Evolutionary conservation across 495 filamentous ascomycete genomes (phyloP).

Genomic region (Friedmanniomyces simplex): DNA sequence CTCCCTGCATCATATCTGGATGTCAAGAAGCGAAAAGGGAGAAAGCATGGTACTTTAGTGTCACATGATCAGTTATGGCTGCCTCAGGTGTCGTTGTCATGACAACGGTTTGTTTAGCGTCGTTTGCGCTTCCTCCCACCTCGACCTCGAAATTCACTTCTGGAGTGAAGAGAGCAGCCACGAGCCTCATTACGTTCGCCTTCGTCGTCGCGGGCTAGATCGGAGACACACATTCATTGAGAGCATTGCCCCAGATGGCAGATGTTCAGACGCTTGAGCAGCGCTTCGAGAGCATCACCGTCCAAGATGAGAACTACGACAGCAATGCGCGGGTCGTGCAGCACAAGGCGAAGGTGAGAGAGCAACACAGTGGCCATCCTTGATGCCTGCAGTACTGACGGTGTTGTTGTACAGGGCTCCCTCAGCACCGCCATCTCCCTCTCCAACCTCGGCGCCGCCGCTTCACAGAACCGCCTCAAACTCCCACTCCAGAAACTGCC

Average conservation of each 20-base stretch:
- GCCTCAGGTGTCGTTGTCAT: too few species aligned
- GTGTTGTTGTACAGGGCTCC: constrained; percentile 23
- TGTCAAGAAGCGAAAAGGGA: too few species aligned
- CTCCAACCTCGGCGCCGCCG: constrained; percentile 25
- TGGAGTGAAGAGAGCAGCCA: too few species aligned
- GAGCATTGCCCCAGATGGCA: constrained; percentile 15
- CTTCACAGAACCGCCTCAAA: constrained; percentile 30
- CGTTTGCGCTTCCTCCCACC: too few species aligned
- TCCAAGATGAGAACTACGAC: constrained; percentile 33
- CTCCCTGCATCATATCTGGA: too few species aligned
- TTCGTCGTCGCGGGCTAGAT: too few species aligned
- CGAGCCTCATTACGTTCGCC: neutral
- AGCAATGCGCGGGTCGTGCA: constrained; percentile 21
- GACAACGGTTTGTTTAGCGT: too few species aligned
- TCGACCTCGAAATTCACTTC: too few species aligned
- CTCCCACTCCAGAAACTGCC: constrained; percentile 35
- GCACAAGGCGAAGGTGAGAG: constrained; percentile 30
- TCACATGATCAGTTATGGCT: too few species aligned
- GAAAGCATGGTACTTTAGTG: too few species aligned
- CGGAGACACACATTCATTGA: too few species aligned
- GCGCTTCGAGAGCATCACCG: constrained; percentile 31
- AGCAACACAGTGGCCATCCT: neutral
- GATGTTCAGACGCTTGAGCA: constrained; percentile 30
- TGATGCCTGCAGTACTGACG: neutral
- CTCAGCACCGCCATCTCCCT: constrained; percentile 29